Evolutionary conservation across 208 protist genomes (phyloP).

Genomic region (Tritrichomonas musculus): DNA sequence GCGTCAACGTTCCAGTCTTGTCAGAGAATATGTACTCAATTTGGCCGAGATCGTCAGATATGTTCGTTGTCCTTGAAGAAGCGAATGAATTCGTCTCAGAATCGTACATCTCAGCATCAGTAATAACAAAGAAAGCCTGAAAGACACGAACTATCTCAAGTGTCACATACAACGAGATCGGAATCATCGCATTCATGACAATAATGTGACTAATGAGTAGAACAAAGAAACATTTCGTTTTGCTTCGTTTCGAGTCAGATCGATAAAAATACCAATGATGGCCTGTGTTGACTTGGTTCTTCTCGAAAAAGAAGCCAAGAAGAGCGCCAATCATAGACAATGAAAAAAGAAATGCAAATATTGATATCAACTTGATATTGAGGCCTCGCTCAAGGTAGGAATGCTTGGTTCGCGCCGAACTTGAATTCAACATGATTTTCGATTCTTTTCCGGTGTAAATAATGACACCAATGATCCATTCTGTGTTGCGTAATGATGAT

Average conservation of each 20-base stretch:
- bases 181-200: slow-evolving; percentile 35
- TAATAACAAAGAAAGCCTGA: slow-evolving; percentile 35
- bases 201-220: neutral
- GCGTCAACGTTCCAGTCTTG: slow-evolving; percentile 95
- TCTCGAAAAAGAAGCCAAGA: neutral
- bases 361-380: neutral
- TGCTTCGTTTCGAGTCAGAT: neutral
- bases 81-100: neutral
- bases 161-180: slow-evolving; percentile 47
- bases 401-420: slow-evolving; percentile 50
- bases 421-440: slow-evolving; percentile 57
- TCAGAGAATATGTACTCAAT: slow-evolving; percentile 92
- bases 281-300: neutral
- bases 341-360: neutral
- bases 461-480: slow-evolving; percentile 66
- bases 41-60: slow-evolving; percentile 91
- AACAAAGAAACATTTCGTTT: neutral
- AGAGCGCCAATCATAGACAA: neutral
- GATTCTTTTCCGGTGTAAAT: slow-evolving; percentile 63
- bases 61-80: slow-evolving; percentile 54
- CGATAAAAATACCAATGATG: neutral
- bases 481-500: slow-evolving; percentile 70
- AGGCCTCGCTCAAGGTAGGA: neutral
- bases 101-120: slow-evolving; percentile 24
- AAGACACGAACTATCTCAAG: slow-evolving; percentile 44